Percentiles rank a stretch among this genome's conserved stretches.
These are phyloP conservation scores for Rhizophagus prolifer DNA, from an alignment of 192 early-diverging fungal genomes.

Conservation along the genomic window DNA sequence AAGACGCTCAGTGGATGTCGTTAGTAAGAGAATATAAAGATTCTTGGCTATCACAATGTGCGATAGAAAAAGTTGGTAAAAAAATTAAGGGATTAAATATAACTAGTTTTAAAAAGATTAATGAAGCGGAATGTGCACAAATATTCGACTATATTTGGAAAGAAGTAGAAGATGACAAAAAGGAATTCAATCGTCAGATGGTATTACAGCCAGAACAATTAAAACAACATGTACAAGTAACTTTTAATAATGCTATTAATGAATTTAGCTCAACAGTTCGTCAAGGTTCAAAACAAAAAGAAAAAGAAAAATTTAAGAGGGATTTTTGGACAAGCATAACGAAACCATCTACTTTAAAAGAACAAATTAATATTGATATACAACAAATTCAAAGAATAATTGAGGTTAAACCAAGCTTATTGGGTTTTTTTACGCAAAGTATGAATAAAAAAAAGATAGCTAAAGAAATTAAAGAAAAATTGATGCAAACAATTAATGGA, in stretches of 20 bases:
- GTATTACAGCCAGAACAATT: not conserved
- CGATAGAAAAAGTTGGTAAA: not conserved
- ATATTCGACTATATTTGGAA: not conserved
- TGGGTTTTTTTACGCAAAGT: too few relatives aligned
- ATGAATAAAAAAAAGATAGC: not conserved
- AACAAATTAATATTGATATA: not conserved
- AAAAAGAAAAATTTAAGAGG: conserved; percentile 1
- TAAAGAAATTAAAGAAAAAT: not conserved
- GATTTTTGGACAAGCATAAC: not conserved
- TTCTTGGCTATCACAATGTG: not conserved
- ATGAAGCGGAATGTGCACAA: not conserved
- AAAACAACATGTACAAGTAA: not conserved
- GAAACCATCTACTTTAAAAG: not conserved
- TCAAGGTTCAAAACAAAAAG: not conserved
- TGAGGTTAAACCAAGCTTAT: not conserved
- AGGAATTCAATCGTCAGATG: not conserved
- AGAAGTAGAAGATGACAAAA: not conserved
- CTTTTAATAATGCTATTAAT: conserved; percentile 3
- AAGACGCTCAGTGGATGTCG: not conserved
- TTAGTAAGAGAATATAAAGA: not conserved
- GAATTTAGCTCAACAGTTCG: not conserved
- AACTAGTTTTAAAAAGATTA: not conserved
- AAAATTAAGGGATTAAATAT: not conserved
- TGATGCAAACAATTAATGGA: not conserved
- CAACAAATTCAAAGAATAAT: not conserved